Evolutionary conservation across 768 basidiomycete genomes (phyloP), one percentile per base, ranked within the genome.

Genomic region (Lanmaoa pseudosensibilis): DNA sequence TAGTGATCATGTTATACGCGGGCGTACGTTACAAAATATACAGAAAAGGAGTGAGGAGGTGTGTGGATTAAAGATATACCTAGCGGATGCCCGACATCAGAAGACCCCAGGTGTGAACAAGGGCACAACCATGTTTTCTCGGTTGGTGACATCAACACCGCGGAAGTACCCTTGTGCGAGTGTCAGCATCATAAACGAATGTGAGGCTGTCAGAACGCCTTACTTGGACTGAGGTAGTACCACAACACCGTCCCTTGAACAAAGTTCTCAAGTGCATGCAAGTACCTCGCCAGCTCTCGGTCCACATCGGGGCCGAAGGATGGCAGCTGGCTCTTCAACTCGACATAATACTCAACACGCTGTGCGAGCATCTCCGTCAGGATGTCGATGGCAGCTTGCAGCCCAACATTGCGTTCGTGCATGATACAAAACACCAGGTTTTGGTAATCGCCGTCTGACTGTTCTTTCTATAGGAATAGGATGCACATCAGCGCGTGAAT

Each of bases 161-260:
- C 71, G 71, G 64, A 72, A 72, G 55, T 72, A 72, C 32, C 71
- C 71, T 71, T 18, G 47, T 27, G 30, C 19, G 39, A 30, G 4
- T 10, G 46, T 72, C 41, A 68, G 60, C 54, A 11, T 54, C 56
- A 30, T 10, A 32, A 47, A 52, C 21, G 39, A 52, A 21, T 21
- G 52, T 32, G 40, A 25, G 48, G 44, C 33, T 5, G 18, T 13
- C n/a, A 15, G 33, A 53, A 30, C 3, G 8, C 23, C 74, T 63
- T 58, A 75, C 74, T 70, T 32, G 74, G 74, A 55, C 74, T 75
- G 16, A 75, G 65, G 43, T 75, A 76, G 56, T 75, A 75, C 74
- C 74, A 75, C 51, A 75, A 37, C 16, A 76, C 73, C 11, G 74
- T 75, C 18, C 74, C 74, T 48, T 75, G 74, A 1, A 70, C 69